These are phyloP conservation scores for Salvia rosmarinus DNA, from an alignment of 257 asterid genomes.

Conservation along the genomic window DNA sequence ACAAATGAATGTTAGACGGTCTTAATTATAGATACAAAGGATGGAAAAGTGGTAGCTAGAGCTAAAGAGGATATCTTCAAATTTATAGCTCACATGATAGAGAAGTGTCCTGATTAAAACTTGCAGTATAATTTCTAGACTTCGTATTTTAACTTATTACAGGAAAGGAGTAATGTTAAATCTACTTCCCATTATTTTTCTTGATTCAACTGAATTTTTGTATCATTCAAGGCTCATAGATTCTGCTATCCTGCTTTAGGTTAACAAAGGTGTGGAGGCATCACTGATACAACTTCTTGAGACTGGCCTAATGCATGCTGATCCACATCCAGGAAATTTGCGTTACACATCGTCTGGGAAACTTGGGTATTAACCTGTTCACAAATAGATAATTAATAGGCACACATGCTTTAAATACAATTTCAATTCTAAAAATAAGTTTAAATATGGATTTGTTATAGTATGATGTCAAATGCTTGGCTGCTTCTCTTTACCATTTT, in stretches of 20 bases:
- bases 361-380: conserved; percentile 65
- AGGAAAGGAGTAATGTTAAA: conserved; percentile 4
- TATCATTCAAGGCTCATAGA: conserved; percentile 21
- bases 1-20: background rate
- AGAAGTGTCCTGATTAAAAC: conserved; percentile 7
- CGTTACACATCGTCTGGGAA: conserved; percentile 73
- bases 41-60: too few relatives aligned
- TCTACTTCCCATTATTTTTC: conserved; percentile 15
- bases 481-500: conserved; percentile 27
- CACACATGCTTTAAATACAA: conserved; percentile 19
- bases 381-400: conserved; percentile 24
- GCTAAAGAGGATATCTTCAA: too few relatives aligned
- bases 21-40: background rate
- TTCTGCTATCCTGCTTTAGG: conserved; percentile 51
- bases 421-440: conserved; percentile 8
- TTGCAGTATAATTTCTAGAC: conserved; percentile 4
- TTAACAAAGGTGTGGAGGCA: conserved; percentile 93
- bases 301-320: conserved; percentile 95
- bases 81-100: background rate
- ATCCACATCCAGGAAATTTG: conserved; percentile 97
- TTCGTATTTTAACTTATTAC: conserved; percentile 3
- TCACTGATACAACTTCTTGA: conserved; percentile 90
- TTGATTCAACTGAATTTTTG: conserved; percentile 13
- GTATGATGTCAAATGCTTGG: conserved; percentile 22
- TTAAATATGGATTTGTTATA: conserved; percentile 20